Conservation (phyloP, 2,329 filamentous ascomycete species). For the Pestalotiopsis sp. region DNA sequence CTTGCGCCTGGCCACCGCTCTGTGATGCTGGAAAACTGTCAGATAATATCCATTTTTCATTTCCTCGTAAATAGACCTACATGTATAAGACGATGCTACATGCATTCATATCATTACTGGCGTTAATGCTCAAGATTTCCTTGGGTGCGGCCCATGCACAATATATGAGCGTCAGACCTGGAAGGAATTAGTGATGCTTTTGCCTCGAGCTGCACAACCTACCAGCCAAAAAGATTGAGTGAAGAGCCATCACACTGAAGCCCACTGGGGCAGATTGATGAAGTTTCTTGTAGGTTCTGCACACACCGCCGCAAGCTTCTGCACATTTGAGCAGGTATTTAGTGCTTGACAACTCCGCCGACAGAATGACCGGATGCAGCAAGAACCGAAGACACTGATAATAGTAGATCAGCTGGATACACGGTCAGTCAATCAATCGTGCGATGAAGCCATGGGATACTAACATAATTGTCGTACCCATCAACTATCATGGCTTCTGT, state of each 20-base stretch:
- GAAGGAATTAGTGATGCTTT: background rate
- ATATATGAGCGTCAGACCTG: slow-evolving; percentile 32
- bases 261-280: slow-evolving; percentile 28
- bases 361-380: slow-evolving; percentile 22
- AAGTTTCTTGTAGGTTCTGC: slow-evolving; percentile 29
- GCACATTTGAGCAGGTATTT: slow-evolving; percentile 21
- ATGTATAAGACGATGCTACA: slow-evolving; percentile 25
- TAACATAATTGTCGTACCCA: slow-evolving; percentile 23
- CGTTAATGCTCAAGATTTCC: slow-evolving; percentile 21
- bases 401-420: slow-evolving; percentile 25
- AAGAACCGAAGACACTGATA: slow-evolving; percentile 25
- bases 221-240: slow-evolving; percentile 28
- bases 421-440: background rate
- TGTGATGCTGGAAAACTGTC: slow-evolving; percentile 14
- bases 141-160: slow-evolving; percentile 27
- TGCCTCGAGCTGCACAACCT: background rate
- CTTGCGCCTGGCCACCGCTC: slow-evolving; percentile 18
- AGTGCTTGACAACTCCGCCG: slow-evolving; percentile 14
- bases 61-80: background rate
- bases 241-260: slow-evolving; percentile 29
- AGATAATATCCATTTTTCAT: background rate
- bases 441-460: background rate
- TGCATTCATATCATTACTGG: slow-evolving; percentile 29
- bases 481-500: slow-evolving; percentile 16
- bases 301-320: slow-evolving; percentile 29